Evolutionary conservation across 139 green algal genomes (phyloP).

Genomic region (Chloropicon primus): DNA sequence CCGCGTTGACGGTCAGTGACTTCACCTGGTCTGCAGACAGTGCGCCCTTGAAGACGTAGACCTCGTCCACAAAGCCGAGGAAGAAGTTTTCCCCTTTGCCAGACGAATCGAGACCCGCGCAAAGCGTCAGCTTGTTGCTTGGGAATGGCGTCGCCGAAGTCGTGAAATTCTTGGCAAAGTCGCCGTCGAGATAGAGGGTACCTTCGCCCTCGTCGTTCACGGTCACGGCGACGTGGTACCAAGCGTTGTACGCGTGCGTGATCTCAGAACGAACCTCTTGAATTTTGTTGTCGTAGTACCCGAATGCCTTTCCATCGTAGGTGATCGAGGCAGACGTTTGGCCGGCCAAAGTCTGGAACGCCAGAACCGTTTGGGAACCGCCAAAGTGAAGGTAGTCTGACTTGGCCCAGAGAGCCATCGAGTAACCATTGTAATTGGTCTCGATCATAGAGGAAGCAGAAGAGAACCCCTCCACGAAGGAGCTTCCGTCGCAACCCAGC

Average conservation of each 20-base stretch:
- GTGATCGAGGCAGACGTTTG: constrained; percentile 7
- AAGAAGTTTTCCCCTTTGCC: constrained; percentile 2
- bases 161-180: constrained; percentile 4
- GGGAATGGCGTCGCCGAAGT: background rate
- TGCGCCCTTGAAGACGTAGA: constrained; percentile 7
- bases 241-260: background rate
- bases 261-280: background rate
- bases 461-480: background rate
- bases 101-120: background rate
- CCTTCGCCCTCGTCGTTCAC: constrained; percentile 6
- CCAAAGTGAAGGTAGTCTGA: background rate
- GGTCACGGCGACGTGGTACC: constrained; percentile 7
- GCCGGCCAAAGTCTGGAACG: constrained; percentile 1
- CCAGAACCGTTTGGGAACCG: constrained; percentile 1
- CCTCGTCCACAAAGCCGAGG: constrained; percentile 16
- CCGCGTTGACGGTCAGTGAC: background rate
- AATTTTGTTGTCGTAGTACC: constrained; percentile 19
- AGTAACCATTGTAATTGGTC: constrained; percentile 7
- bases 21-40: background rate
- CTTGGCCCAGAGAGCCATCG: constrained; percentile 1
- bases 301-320: constrained; percentile 13
- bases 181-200: constrained; percentile 2
- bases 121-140: background rate
- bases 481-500: constrained; percentile 8
- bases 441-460: background rate